Percentiles rank a stretch among this genome's conserved stretches.
Evolutionary conservation across 2,329 filamentous ascomycete genomes (phyloP).

Genomic region (Didymella pomorum): DNA sequence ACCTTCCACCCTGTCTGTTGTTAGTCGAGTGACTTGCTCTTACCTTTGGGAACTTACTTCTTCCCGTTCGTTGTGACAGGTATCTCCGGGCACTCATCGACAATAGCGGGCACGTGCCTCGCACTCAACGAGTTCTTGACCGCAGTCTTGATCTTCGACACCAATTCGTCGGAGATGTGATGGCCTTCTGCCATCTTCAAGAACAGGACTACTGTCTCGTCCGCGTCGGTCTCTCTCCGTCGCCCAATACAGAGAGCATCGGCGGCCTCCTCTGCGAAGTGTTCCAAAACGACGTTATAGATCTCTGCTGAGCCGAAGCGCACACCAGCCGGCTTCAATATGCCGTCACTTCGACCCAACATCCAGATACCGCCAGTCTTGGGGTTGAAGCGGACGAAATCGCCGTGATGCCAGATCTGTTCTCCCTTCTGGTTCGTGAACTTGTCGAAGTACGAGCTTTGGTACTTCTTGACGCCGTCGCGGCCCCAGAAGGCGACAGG

Average conservation of each 20-base stretch:
- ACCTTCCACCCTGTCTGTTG: constrained; percentile 76
- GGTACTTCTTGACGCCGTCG: constrained; percentile 77
- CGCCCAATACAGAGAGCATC: constrained; percentile 90
- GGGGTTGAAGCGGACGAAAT: constrained; percentile 80
- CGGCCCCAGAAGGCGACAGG: constrained; percentile 87
- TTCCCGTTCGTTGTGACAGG: constrained; percentile 95
- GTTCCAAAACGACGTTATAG: constrained; percentile 88
- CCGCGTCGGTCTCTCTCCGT: constrained; percentile 72
- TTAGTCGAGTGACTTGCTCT: constrained; percentile 11
- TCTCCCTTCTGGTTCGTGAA: constrained; percentile 62
- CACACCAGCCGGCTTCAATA: constrained; percentile 90
- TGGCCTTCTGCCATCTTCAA: constrained; percentile 73
- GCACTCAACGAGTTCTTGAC: constrained; percentile 83
- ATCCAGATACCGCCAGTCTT: constrained; percentile 82
- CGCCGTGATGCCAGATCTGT: constrained; percentile 90
- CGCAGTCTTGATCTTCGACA: constrained; percentile 68
- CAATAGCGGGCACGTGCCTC: constrained; percentile 83
- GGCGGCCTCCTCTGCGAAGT: constrained; percentile 79
- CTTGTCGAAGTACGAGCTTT: constrained; percentile 84
- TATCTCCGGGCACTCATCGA: constrained; percentile 85
- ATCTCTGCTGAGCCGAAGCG: constrained; percentile 95
- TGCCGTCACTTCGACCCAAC: constrained; percentile 90
- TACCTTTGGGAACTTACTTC: constrained; percentile 68
- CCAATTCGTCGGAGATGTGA: constrained; percentile 67
- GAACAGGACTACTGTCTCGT: constrained; percentile 90